Conservation (phyloP, 1,284 basidiomycete species). For the Inonotus hispidus region DNA sequence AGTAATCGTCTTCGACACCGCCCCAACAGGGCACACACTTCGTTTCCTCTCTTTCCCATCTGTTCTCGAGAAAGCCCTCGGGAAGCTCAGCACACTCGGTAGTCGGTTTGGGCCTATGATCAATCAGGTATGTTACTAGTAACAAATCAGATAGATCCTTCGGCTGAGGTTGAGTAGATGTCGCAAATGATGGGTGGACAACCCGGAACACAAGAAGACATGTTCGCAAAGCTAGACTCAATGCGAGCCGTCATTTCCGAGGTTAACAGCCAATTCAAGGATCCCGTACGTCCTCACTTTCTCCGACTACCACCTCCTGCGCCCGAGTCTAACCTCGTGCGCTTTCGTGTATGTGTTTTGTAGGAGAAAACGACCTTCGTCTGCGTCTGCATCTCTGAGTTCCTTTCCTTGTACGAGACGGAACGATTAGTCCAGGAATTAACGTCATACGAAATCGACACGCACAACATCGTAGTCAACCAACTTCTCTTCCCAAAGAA, state of each 20-base stretch:
- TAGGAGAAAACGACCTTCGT: conserved; percentile 98
- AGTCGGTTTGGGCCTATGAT: conserved; percentile 98
- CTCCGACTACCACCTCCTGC: too few relatives aligned
- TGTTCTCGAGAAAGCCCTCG: conserved; percentile 95
- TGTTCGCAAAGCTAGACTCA: conserved; percentile 96
- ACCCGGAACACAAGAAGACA: conserved; percentile 86
- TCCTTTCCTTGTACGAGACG: conserved; percentile 97
- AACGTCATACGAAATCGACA: conserved; percentile 96
- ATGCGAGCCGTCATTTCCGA: conserved; percentile 98
- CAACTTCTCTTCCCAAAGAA: conserved; percentile 93
- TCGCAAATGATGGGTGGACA: conserved; percentile 91
- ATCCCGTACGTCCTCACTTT: conserved; percentile 62
- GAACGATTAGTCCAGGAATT: conserved; percentile 97
- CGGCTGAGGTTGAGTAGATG: conserved; percentile 50
- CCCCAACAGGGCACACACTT: conserved; percentile 96
- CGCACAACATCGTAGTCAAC: conserved; percentile 98
- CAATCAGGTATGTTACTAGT: conserved; percentile 57
- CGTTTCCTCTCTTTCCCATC: conserved; percentile 98
- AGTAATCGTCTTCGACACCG: conserved; percentile 98
- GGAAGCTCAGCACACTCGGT: conserved; percentile 88
- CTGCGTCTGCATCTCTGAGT: conserved; percentile 98
- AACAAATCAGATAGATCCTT: not conserved
- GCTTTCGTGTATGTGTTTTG: not conserved
- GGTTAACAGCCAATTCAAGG: conserved; percentile 99
- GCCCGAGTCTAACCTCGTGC: not conserved